Conservation (phyloP, 257 asterid species). For the Agastache rugosa region DNA sequence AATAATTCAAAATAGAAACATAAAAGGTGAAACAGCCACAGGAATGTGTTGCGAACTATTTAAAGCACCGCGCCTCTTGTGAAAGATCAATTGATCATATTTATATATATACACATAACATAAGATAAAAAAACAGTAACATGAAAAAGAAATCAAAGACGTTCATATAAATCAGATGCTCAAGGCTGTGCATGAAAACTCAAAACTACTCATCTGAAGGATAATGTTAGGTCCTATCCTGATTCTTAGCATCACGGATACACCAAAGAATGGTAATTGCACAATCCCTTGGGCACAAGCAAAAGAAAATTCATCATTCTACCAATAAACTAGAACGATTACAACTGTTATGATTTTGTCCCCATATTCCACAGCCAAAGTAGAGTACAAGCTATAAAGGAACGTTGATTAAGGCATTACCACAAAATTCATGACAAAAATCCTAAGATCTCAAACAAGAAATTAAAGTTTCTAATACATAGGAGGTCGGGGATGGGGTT, state of each 20-base stretch:
- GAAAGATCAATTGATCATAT: not conserved
- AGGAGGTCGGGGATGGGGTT: not conserved
- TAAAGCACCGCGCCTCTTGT: not conserved
- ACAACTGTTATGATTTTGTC: constrained; percentile 20
- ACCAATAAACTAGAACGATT: not conserved
- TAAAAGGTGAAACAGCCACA: not conserved
- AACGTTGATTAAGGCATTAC: not conserved
- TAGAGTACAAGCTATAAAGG: constrained; percentile 2
- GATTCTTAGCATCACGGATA: constrained; percentile 25
- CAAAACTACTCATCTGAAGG: constrained; percentile 3
- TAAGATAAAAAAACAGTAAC: not conserved
- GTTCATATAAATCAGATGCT: constrained; percentile 13
- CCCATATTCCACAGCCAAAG: not conserved
- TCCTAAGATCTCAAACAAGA: constrained; percentile 2
- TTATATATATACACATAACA: not conserved
- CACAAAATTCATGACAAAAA: constrained; percentile 11
- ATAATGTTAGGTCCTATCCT: not conserved
- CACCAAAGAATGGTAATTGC: constrained; percentile 3
- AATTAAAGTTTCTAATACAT: not conserved
- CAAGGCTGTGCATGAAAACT: constrained; percentile 7
- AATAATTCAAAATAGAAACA: not conserved
- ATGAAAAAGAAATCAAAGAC: not conserved
- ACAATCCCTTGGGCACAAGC: constrained; percentile 12
- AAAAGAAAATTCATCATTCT: constrained; percentile 5
- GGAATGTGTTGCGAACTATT: not conserved